Conservation (phyloP, 1,284 basidiomycete species). For the Anthracocystis panici-leucophaei region DNA sequence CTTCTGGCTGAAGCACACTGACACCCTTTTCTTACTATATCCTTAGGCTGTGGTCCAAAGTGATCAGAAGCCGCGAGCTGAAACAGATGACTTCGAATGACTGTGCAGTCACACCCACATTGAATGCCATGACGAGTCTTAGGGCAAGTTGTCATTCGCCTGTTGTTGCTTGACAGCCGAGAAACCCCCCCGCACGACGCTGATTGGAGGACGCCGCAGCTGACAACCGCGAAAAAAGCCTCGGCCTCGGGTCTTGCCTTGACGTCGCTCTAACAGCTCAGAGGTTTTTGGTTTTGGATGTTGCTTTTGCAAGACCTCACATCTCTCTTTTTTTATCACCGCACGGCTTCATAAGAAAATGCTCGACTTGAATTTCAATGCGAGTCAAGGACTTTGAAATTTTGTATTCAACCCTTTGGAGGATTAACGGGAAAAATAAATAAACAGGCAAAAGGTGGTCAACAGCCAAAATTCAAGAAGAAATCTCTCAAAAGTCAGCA, state of each 20-base stretch:
- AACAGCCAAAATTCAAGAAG: conserved; percentile 22
- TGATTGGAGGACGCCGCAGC: conserved; percentile 43
- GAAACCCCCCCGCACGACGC: too few relatives aligned
- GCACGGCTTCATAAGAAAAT: background rate
- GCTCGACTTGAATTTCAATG: background rate
- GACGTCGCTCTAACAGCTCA: conserved; percentile 15
- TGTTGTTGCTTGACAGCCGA: background rate
- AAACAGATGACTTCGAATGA: too few relatives aligned
- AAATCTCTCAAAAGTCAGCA: conserved; percentile 11
- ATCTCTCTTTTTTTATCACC: background rate
- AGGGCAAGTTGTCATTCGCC: too few relatives aligned
- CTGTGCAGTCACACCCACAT: too few relatives aligned
- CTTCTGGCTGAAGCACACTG: background rate
- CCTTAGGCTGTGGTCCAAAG: background rate
- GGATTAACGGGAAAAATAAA: conserved; percentile 22
- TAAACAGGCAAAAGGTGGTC: conserved; percentile 6
- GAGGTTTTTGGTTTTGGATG: background rate
- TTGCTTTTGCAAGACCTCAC: background rate
- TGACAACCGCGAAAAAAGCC: background rate
- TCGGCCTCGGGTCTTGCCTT: background rate
- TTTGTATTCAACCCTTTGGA: conserved; percentile 13
- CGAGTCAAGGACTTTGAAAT: background rate
- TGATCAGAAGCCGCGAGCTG: conserved; percentile 1
- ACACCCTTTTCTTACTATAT: background rate
- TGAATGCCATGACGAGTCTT: too few relatives aligned